Conservation (phyloP, 306 rosid genomes). For the Cicer yamashitae region DNA sequence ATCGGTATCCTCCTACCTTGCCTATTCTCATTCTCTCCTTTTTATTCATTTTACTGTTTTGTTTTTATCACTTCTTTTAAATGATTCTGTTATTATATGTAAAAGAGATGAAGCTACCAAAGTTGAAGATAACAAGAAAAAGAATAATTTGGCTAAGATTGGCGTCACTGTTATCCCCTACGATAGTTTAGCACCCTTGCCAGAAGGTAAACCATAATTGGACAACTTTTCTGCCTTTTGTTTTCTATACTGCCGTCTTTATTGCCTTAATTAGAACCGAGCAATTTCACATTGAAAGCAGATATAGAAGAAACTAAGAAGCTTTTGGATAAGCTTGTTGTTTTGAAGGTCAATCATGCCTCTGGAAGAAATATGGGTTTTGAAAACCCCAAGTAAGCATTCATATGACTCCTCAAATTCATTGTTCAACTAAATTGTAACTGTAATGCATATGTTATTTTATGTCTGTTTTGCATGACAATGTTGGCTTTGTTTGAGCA, state of each 20-base stretch:
- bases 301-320: conserved; percentile 58
- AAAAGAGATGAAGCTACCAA: conserved; percentile 45
- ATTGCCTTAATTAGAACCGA: conserved; percentile 17
- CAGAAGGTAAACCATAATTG: conserved; percentile 53
- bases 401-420: conserved; percentile 28
- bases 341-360: conserved; percentile 65
- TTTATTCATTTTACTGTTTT: not conserved
- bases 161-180: conserved; percentile 61
- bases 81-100: not conserved
- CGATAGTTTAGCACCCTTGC: conserved; percentile 51
- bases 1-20: conserved; percentile 1
- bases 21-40: not conserved
- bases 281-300: conserved; percentile 35
- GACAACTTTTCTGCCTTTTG: not conserved
- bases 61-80: not conserved
- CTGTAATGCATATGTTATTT: not conserved
- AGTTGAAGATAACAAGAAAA: conserved; percentile 48
- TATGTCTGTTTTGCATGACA: conserved; percentile 9
- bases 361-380: conserved; percentile 55
- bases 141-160: conserved; percentile 42
- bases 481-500: not conserved
- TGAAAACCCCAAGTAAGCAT: conserved; percentile 67
- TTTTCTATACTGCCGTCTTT: conserved; percentile 16
- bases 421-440: conserved; percentile 1
- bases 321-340: conserved; percentile 74